A percentile compares a stretch with the other conserved stretches of the same genome.
These are phyloP conservation scores for Massariosphaeria phaeospora DNA, from an alignment of 495 filamentous ascomycete species.

Conservation along the genomic window DNA sequence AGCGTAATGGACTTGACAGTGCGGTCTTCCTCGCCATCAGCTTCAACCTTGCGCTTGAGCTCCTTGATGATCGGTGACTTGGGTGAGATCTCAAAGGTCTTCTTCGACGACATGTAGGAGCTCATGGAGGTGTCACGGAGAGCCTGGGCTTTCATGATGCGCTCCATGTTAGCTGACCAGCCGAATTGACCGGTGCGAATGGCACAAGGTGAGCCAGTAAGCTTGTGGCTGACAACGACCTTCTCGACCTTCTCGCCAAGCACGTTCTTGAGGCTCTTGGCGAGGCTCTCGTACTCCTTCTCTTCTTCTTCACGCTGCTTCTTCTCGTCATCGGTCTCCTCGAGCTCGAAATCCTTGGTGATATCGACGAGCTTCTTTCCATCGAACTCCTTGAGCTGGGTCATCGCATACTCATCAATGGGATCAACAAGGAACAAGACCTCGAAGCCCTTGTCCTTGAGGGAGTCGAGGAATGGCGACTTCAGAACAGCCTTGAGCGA, in stretches of 20 bases:
- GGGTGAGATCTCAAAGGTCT: conserved; percentile 99
- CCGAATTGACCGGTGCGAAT: conserved; percentile 99
- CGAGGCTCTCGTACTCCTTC: conserved; percentile 92
- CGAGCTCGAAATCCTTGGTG: conserved; percentile 99
- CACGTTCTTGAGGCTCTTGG: conserved; percentile 97
- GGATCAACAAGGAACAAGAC: conserved; percentile 99
- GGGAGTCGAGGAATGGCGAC: conserved; percentile 97
- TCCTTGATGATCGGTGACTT: conserved; percentile 97
- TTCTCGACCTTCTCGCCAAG: conserved; percentile 99
- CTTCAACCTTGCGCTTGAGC: conserved; percentile 94
- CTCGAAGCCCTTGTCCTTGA: conserved; percentile 99
- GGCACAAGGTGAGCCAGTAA: conserved; percentile 89
- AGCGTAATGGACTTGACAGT: conserved; percentile 98
- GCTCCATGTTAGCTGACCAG: conserved; percentile 99
- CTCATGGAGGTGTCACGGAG: conserved; percentile 99
- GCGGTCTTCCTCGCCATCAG: conserved; percentile 94
- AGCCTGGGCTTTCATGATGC: conserved; percentile 99
- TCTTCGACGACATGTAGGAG: conserved; percentile 99
- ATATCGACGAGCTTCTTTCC: conserved; percentile 99
- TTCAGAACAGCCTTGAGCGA: conserved; percentile 95
- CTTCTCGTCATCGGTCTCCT: conserved; percentile 99
- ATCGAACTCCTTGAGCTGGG: conserved; percentile 99
- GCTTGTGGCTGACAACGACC: conserved; percentile 98
- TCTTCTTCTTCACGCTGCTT: conserved; percentile 88
- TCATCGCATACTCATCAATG: conserved; percentile 99